Evolutionary conservation across 257 asterid species (phyloP).

Genomic region (Cynanchum wilfordii): DNA sequence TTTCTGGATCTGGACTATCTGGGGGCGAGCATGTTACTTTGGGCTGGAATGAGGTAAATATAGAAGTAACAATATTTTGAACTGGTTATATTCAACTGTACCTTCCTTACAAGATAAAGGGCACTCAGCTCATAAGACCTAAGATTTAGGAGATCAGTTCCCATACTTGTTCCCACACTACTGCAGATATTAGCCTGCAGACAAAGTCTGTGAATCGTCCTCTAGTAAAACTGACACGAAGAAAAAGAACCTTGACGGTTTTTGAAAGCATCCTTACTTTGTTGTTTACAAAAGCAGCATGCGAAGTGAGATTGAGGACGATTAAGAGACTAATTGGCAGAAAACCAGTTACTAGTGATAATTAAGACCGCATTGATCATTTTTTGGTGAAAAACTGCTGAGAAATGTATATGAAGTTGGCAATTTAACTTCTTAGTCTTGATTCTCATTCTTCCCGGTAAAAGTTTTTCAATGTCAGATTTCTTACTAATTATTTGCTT

Average conservation of each 20-base stretch:
- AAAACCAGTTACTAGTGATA: not conserved
- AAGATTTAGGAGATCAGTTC: not conserved
- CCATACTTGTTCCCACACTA: not conserved
- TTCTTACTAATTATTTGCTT: not conserved
- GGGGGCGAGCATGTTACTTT: constrained; percentile 93
- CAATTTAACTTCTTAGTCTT: not conserved
- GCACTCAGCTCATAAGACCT: not conserved
- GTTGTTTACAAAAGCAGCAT: not conserved
- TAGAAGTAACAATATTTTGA: constrained; percentile 6
- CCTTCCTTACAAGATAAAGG: not conserved
- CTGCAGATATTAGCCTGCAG: not conserved
- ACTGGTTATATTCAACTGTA: not conserved
- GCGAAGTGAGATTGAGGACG: not conserved
- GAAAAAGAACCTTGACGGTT: not conserved
- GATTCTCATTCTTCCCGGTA: not conserved
- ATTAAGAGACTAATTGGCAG: not conserved
- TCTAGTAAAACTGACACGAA: not conserved
- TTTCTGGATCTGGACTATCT: constrained; percentile 95
- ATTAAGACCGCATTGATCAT: not conserved
- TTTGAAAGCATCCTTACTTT: not conserved
- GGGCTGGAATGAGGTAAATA: constrained; percentile 93
- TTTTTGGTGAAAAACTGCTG: not conserved
- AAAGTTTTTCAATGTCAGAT: not conserved
- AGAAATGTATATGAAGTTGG: not conserved
- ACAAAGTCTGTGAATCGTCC: not conserved